Evolutionary conservation across 306 rosid species (phyloP).

Genomic region (Hippophae gyantsensis): DNA sequence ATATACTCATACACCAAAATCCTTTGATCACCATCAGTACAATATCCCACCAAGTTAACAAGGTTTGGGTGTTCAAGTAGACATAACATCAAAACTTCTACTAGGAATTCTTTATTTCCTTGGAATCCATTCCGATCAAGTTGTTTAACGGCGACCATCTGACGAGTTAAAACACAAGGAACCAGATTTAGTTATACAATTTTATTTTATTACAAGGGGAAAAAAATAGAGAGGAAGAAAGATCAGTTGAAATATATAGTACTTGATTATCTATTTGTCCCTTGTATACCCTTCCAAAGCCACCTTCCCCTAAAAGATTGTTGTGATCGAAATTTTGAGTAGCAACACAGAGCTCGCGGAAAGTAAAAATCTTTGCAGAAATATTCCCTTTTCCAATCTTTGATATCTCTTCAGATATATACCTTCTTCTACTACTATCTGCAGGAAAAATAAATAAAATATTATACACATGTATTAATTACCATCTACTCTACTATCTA

Average conservation of each 20-base stretch:
- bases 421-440: conserved; percentile 40
- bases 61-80: conserved; percentile 76
- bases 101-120: conserved; percentile 86
- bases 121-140: conserved; percentile 88
- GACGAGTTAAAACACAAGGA: conserved; percentile 3
- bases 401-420: conserved; percentile 44
- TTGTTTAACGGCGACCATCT: conserved; percentile 90
- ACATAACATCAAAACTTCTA: conserved; percentile 86
- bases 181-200: neutral
- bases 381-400: conserved; percentile 66
- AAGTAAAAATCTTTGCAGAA: conserved; percentile 43
- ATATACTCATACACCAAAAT: conserved; percentile 79
- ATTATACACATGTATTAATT: neutral
- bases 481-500: neutral
- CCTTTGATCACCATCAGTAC: conserved; percentile 75
- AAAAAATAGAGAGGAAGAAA: neutral
- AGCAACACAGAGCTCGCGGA: conserved; percentile 55
- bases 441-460: neutral
- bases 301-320: conserved; percentile 84
- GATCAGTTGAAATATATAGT: conserved; percentile 5
- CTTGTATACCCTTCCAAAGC: conserved; percentile 79
- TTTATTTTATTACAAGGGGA: neutral
- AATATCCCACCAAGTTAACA: conserved; percentile 80
- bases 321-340: conserved; percentile 56
- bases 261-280: conserved; percentile 56